phyloP scores from a whole-genome alignment of 1,284 basidiomycete genomes.

The Austroboletus novae-zelandiae region DNA sequence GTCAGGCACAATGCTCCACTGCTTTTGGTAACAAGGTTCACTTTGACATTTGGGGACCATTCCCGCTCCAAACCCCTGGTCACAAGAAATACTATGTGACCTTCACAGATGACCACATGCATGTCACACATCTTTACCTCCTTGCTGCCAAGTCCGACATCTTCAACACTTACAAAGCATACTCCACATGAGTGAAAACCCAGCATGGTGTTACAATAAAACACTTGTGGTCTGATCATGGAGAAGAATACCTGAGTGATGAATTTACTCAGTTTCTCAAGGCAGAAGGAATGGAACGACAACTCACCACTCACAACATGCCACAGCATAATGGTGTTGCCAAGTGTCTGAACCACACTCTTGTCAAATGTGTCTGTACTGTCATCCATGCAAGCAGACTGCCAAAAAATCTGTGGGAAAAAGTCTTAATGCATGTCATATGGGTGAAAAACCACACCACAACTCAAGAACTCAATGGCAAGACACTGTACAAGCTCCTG shows the following conservation, averaged over 20 bases:
- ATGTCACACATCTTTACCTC: too few species aligned
- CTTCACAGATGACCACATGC: too few species aligned
- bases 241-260: background rate
- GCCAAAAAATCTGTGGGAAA: background rate
- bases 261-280: too few species aligned
- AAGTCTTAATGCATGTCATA: background rate
- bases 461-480: background rate
- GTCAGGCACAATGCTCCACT: too few species aligned
- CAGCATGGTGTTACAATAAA: background rate
- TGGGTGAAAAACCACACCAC: slow-evolving; percentile 5
- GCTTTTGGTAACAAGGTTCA: background rate
- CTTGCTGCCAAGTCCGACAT: too few species aligned
- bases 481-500: background rate
- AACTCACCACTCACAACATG: background rate
- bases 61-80: too few species aligned
- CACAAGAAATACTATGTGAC: too few species aligned
- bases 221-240: background rate
- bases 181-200: too few species aligned
- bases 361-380: background rate
- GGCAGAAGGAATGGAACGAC: background rate
- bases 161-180: too few species aligned
- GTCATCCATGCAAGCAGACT: background rate
- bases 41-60: slow-evolving; percentile 1
- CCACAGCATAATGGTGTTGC: slow-evolving; percentile 2
- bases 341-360: background rate